A percentile compares a stretch with the other conserved stretches of the same genome.
Conservation (phyloP, 2,329 filamentous ascomycete genomes). For the Talaromyces sp. region DNA sequence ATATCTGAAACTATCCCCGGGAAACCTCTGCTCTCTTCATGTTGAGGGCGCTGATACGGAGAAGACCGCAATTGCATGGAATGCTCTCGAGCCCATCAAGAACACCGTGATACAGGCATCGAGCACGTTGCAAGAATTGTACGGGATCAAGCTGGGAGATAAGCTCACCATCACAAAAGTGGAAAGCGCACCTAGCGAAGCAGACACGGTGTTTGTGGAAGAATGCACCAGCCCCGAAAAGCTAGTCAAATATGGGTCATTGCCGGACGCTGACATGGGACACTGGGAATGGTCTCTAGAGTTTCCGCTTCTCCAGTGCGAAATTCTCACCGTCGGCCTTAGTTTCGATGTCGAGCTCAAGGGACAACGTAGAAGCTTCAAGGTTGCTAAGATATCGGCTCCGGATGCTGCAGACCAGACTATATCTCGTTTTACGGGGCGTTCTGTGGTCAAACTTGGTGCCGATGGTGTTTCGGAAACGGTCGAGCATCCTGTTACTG, state of each 20-base stretch:
- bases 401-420: constrained; percentile 30
- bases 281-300: constrained; percentile 48
- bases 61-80: constrained; percentile 60
- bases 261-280: constrained; percentile 30
- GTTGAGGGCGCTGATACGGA: constrained; percentile 28
- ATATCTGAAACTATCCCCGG: constrained; percentile 50
- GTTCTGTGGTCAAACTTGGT: constrained; percentile 28
- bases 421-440: constrained; percentile 30
- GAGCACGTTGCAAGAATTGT: constrained; percentile 65
- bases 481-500: constrained; percentile 12
- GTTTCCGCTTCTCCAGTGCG: constrained; percentile 48
- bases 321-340: constrained; percentile 65
- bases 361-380: constrained; percentile 57
- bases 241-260: constrained; percentile 27
- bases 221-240: constrained; percentile 49
- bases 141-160: constrained; percentile 67
- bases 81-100: constrained; percentile 57
- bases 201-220: constrained; percentile 55
- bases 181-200: constrained; percentile 47
- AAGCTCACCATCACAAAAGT: constrained; percentile 57
- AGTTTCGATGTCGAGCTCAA: constrained; percentile 59
- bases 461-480: constrained; percentile 14
- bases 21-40: constrained; percentile 49
- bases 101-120: constrained; percentile 67
- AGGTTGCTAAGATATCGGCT: constrained; percentile 52